Evolutionary conservation across 257 asterid species (phyloP).

Genomic region (Gentiana dahurica): DNA sequence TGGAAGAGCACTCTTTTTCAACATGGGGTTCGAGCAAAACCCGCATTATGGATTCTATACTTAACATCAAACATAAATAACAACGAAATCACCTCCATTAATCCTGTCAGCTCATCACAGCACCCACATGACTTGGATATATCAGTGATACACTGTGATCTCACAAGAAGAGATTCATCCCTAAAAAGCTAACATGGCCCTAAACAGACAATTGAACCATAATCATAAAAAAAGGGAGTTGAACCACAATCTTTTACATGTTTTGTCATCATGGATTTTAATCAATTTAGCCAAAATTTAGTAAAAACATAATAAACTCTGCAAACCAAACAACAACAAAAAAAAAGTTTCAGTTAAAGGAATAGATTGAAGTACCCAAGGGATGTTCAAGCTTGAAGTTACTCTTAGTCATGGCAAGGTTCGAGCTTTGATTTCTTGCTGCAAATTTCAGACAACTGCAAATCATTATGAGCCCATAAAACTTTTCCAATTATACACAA

Average conservation of each 20-base stretch:
- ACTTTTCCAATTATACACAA: background rate
- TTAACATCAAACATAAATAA: too few relatives aligned
- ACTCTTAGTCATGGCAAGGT: slow-evolving; percentile 45
- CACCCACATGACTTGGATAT: too few relatives aligned
- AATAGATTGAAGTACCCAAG: slow-evolving; percentile 33
- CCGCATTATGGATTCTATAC: too few relatives aligned
- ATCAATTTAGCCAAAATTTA: background rate
- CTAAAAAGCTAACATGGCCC: background rate
- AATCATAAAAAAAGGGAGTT: background rate
- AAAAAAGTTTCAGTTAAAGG: background rate
- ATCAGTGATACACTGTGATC: background rate
- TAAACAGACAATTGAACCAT: background rate
- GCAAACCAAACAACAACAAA: too few relatives aligned
- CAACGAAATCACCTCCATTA: too few relatives aligned
- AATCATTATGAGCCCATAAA: slow-evolving; percentile 20
- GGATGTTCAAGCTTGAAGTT: slow-evolving; percentile 54
- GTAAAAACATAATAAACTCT: background rate
- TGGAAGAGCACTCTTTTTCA: too few relatives aligned
- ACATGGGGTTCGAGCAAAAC: too few relatives aligned
- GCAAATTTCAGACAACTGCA: slow-evolving; percentile 38
- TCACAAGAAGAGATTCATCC: background rate
- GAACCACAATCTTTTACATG: background rate
- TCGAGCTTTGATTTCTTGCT: slow-evolving; percentile 34
- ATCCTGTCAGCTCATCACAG: too few relatives aligned
- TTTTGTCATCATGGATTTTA: background rate